Evolutionary conservation across 805 yeast species (phyloP), one percentile per base, ranked within the genome.

Genomic region (Cyberlindnera mycetangii): DNA sequence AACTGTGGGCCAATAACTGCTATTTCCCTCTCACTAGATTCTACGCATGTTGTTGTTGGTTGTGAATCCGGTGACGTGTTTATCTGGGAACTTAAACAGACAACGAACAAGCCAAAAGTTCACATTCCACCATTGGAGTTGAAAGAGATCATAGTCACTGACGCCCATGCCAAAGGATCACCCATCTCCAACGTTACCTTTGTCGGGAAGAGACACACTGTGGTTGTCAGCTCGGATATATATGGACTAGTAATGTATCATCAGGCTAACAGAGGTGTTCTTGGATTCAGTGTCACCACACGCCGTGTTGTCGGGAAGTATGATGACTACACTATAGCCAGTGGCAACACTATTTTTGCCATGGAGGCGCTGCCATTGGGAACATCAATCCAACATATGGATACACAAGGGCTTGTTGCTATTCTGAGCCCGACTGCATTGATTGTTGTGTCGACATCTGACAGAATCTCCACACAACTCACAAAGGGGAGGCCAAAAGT

Each of bases 31-130:
- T 83, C 93, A 0, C 66, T 76, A 7, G 96, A 90, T 59, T 83
- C 86, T 1, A 71, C 84, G 0, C 76, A 74, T 54, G 50, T 89
- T 3, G 88, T 85, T 0, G 83, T 81, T 0, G 95, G 96, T 1
- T 79, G 75, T 51, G 67, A 70, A 5, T 65, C 72, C 18, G 98
- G 97, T 0, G 70, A 69, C 42, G 72, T 90, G 2, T 66, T 73
- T 22, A 53, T 86, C 2, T 92, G 96, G 95, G 81, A 85, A 49
- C 53, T 83, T 21, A 59, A 61, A 33, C 58, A 59, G 33, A 51
- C 66, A 9, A 45, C 58, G 3, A 68, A 72, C 2, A 51, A 54
- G 16, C 56, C 55, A 8, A 36, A 62, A 7, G 52, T 61, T 0
- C 52, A 52, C 19, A 52, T 59, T 14, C 49, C 44, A 5, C 60